These are phyloP conservation scores for Scheffersomyces insectosa DNA, from an alignment of 1,139 yeast species.

Conservation along the genomic window DNA sequence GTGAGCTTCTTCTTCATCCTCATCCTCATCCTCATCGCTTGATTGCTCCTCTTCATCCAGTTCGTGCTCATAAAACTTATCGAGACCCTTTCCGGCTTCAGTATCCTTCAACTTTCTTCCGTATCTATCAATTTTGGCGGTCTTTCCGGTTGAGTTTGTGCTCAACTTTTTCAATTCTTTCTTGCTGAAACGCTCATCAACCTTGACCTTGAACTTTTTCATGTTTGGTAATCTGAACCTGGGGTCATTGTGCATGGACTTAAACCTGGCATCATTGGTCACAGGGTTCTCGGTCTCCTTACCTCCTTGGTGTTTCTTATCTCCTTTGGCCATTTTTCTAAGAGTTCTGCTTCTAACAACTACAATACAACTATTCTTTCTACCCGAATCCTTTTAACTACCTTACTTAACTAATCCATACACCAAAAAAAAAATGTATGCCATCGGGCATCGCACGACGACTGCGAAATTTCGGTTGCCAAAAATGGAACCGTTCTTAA, in stretches of 20 bases:
- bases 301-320: slow-evolving; percentile 10
- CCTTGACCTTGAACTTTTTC: slow-evolving; percentile 69
- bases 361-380: neutral
- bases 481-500: neutral
- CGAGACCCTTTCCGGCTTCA: slow-evolving; percentile 47
- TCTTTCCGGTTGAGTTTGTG: slow-evolving; percentile 45
- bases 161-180: slow-evolving; percentile 66
- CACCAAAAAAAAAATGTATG: slow-evolving; percentile 5
- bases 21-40: slow-evolving; percentile 18
- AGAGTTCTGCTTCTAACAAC: too few species aligned
- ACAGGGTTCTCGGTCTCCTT: slow-evolving; percentile 28
- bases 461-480: neutral
- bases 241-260: slow-evolving; percentile 83
- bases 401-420: neutral
- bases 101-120: slow-evolving; percentile 67
- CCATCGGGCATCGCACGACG: slow-evolving; percentile 8
- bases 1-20: slow-evolving; percentile 20
- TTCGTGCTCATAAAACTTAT: slow-evolving; percentile 63
- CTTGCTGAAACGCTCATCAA: slow-evolving; percentile 84
- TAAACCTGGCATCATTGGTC: slow-evolving; percentile 72
- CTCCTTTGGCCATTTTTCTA: slow-evolving; percentile 24
- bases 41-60: slow-evolving; percentile 20
- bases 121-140: slow-evolving; percentile 76
- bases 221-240: slow-evolving; percentile 75
- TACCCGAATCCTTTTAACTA: slow-evolving; percentile 1